phyloP scores from a whole-genome alignment of 164 flowering plant genomes.

The Litsea cubeba region DNA sequence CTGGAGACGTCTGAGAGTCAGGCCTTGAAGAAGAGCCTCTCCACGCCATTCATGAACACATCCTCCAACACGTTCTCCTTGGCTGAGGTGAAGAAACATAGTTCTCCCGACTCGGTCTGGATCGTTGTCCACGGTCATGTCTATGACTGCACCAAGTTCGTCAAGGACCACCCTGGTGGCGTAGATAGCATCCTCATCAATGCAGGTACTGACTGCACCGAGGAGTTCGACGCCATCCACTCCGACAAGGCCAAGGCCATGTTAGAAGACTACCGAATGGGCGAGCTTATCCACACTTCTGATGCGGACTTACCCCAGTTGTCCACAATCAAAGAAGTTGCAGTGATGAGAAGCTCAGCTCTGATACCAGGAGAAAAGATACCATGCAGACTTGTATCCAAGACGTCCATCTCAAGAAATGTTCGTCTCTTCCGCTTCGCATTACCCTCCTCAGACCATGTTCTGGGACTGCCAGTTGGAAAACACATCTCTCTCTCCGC shows the following conservation, averaged over 20 bases:
- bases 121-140: constrained; percentile 89
- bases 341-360: constrained; percentile 26
- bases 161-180: constrained; percentile 95
- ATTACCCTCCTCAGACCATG: constrained; percentile 59
- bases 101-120: constrained; percentile 79
- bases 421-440: constrained; percentile 68
- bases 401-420: constrained; percentile 61
- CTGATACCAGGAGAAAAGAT: constrained; percentile 60
- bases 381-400: constrained; percentile 60
- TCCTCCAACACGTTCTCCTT: constrained; percentile 41
- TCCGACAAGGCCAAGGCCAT: constrained; percentile 85
- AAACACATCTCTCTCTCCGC: constrained; percentile 87
- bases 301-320: constrained; percentile 59
- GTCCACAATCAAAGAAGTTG: constrained; percentile 54
- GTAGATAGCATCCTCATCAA: constrained; percentile 91
- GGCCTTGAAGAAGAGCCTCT: constrained; percentile 58
- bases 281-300: constrained; percentile 61
- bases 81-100: constrained; percentile 74
- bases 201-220: constrained; percentile 94
- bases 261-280: constrained; percentile 67
- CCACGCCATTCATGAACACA: constrained; percentile 84
- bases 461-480: constrained; percentile 79
- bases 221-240: constrained; percentile 95
- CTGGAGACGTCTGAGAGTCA: constrained; percentile 42
- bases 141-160: constrained; percentile 84